A percentile compares a stretch with the other conserved stretches of the same genome.
These are phyloP conservation scores for Baffinella frigidus DNA, from an alignment of 208 protist species.

Conservation along the genomic window DNA sequence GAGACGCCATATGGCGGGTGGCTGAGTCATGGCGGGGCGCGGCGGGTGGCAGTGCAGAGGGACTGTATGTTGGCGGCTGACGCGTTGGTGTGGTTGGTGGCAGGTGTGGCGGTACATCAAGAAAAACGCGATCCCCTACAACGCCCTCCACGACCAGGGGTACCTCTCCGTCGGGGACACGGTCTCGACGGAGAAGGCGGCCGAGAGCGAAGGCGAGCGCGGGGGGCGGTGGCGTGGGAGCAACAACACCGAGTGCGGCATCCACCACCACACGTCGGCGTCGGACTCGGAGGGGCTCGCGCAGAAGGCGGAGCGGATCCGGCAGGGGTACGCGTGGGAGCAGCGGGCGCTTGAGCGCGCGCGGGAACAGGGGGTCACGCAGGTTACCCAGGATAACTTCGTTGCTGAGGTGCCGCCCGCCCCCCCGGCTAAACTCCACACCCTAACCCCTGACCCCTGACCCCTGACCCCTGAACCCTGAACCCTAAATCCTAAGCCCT, in stretches of 20 bases:
- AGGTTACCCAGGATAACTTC: background rate
- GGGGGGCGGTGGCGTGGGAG: background rate
- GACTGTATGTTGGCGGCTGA: no score
- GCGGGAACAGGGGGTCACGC: background rate
- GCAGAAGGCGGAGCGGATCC: background rate
- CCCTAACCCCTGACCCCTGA: no score
- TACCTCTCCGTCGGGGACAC: background rate
- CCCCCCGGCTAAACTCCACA: no score
- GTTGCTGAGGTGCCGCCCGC: background rate
- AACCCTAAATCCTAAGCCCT: no score
- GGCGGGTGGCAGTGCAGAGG: no score
- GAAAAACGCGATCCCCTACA: background rate
- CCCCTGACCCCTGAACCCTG: no score
- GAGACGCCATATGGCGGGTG: no score
- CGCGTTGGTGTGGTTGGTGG: no score
- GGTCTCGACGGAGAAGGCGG: background rate
- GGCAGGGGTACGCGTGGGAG: background rate
- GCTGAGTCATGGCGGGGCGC: no score
- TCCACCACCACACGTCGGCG: background rate
- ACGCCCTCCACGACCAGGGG: background rate
- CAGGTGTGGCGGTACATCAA: background rate
- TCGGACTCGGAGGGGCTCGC: background rate
- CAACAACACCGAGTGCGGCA: slow-evolving; percentile 36
- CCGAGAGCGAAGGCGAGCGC: background rate
- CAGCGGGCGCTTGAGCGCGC: background rate